Percentiles rank a stretch among this genome's conserved stretches.
Conservation (phyloP, 345 rosid genomes). For the Bruguiera gymnorhiza region DNA sequence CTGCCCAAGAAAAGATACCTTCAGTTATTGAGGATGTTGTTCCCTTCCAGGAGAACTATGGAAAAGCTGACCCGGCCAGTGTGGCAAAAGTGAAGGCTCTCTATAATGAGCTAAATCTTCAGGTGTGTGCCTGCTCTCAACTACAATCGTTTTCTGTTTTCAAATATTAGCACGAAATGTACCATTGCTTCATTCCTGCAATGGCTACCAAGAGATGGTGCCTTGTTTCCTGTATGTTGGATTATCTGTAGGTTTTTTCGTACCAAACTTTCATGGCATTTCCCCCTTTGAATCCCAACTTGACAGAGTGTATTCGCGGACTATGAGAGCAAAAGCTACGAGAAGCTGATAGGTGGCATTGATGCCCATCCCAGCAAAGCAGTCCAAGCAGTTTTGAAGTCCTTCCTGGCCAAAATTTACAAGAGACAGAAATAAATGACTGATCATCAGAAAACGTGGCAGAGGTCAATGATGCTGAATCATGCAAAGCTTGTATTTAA, state of each 20-base stretch:
- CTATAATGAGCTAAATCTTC: conserved; percentile 34
- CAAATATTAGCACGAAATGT: too few relatives aligned
- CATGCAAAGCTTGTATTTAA: too few relatives aligned
- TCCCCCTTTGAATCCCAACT: not conserved
- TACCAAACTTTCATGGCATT: not conserved
- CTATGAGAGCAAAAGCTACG: conserved; percentile 74
- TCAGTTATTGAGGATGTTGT: not conserved
- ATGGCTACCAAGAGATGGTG: too few relatives aligned
- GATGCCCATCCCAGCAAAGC: conserved; percentile 70
- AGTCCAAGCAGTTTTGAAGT: conserved; percentile 78
- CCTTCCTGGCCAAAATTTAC: conserved; percentile 82
- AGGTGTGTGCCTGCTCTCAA: conserved; percentile 41
- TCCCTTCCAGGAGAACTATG: conserved; percentile 65
- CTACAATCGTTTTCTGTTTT: not conserved
- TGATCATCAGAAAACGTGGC: not conserved
- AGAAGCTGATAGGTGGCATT: conserved; percentile 51
- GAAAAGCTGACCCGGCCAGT: conserved; percentile 55
- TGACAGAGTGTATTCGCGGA: conserved; percentile 57
- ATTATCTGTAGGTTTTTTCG: not conserved
- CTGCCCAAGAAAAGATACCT: too few relatives aligned
- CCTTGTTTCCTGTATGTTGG: too few relatives aligned
- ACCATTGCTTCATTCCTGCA: too few relatives aligned
- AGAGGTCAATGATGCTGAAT: too few relatives aligned
- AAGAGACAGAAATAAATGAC: conserved; percentile 55
- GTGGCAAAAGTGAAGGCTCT: conserved; percentile 4